Evolutionary conservation across 176 grass and related monocot genomes (phyloP).

Genomic region (Oryza officinalis): DNA sequence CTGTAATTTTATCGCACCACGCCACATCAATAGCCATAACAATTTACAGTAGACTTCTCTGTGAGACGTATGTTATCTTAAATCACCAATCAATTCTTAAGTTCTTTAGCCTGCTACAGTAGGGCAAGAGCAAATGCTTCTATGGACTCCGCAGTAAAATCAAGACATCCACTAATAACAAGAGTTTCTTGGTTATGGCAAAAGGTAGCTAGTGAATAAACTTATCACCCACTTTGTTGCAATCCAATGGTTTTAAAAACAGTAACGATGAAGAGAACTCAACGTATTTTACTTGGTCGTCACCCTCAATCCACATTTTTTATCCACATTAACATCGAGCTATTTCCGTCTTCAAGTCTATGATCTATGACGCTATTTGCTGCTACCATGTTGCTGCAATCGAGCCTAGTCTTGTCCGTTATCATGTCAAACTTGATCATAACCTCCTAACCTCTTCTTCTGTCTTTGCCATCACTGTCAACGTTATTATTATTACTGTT

Average conservation of each 20-base stretch:
- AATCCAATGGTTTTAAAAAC: slow-evolving; percentile 67
- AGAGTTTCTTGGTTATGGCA: slow-evolving; percentile 70
- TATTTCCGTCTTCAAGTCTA: no score
- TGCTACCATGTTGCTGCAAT: no score
- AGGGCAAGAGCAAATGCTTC: slow-evolving; percentile 52
- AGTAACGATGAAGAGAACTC: slow-evolving; percentile 57
- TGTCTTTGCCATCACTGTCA: no score
- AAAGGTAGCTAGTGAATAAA: slow-evolving; percentile 62
- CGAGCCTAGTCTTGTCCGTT: no score
- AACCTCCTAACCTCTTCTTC: no score
- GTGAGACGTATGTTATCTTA: slow-evolving; percentile 62
- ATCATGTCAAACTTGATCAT: no score
- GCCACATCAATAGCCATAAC: slow-evolving; percentile 31
- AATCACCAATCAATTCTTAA: slow-evolving; percentile 72
- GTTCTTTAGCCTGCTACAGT: slow-evolving; percentile 50
- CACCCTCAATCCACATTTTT: no score
- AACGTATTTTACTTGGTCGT: slow-evolving; percentile 18
- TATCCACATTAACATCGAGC: no score
- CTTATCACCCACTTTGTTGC: slow-evolving; percentile 49
- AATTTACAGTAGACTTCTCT: slow-evolving; percentile 57
- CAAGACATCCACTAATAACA: slow-evolving; percentile 59
- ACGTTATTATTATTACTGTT: no score
- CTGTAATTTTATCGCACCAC: no score
- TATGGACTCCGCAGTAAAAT: slow-evolving; percentile 61
- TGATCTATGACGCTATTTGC: no score